A percentile compares a stretch with the other conserved stretches of the same genome.
Evolutionary conservation across 2,329 filamentous ascomycete species (phyloP).

Genomic region (Monosporascus sp.): DNA sequence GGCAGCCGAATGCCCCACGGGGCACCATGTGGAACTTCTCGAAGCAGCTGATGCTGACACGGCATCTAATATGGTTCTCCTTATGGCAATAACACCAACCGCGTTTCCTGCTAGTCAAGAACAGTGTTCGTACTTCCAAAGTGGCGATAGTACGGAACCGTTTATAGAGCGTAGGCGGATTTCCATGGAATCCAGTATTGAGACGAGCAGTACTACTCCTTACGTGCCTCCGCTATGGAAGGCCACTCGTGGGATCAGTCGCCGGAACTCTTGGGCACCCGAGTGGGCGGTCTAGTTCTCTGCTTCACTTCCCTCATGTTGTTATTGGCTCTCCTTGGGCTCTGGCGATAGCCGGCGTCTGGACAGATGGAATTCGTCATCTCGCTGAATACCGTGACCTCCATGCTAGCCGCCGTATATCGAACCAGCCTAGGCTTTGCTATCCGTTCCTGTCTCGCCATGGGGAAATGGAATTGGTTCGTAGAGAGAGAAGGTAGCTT

Average conservation of each 20-base stretch:
- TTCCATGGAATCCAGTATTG: too few relatives aligned
- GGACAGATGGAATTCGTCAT: constrained; percentile 8
- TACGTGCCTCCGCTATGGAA: too few relatives aligned
- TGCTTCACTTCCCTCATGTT: constrained; percentile 6
- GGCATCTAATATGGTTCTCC: too few relatives aligned
- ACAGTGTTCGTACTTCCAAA: too few relatives aligned
- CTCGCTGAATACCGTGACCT: constrained; percentile 14
- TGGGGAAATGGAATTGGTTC: constrained; percentile 22
- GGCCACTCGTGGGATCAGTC: background rate
- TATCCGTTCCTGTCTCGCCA: constrained; percentile 17
- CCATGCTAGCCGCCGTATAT: constrained; percentile 11
- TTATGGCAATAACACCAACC: too few relatives aligned
- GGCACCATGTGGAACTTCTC: too few relatives aligned
- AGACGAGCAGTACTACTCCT: too few relatives aligned
- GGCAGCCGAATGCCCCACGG: too few relatives aligned
- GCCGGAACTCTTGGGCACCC: constrained; percentile 10
- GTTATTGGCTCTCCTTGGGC: constrained; percentile 7
- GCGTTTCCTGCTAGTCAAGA: too few relatives aligned
- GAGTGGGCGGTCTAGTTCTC: constrained; percentile 8
- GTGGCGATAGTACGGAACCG: too few relatives aligned
- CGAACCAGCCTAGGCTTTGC: constrained; percentile 15
- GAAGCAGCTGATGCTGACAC: too few relatives aligned
- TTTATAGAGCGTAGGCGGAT: too few relatives aligned
- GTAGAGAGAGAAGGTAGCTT: constrained; percentile 9
- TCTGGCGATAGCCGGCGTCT: constrained; percentile 6